Conservation (phyloP, 2,329 filamentous ascomycete species). For the Cytospora schulzeri region DNA sequence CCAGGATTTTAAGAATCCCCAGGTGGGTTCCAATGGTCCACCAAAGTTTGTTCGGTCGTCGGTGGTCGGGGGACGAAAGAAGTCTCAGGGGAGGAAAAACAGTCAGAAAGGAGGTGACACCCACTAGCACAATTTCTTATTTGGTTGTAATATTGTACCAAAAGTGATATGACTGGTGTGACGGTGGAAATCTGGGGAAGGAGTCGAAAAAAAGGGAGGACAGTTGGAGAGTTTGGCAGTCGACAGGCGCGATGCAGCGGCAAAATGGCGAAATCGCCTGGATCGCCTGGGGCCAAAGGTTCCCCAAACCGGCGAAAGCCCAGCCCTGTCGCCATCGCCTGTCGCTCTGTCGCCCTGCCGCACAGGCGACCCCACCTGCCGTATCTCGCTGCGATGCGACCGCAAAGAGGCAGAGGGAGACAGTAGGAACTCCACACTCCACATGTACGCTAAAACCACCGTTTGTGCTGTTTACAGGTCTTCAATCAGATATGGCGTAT, state of each 20-base stretch:
- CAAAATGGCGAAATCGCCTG: slow-evolving; percentile 27
- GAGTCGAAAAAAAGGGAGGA: slow-evolving; percentile 2
- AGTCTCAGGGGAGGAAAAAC: neutral
- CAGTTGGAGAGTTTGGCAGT: neutral
- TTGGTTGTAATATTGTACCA: neutral
- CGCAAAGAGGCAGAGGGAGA: neutral
- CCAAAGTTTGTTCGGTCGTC: slow-evolving; percentile 1
- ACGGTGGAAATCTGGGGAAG: slow-evolving; percentile 1
- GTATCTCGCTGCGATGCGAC: neutral
- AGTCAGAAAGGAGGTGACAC: slow-evolving; percentile 8
- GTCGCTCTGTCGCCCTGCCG: neutral
- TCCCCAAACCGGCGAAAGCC: neutral
- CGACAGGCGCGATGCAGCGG: slow-evolving; percentile 27
- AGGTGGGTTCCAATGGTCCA: neutral
- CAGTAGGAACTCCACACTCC: neutral
- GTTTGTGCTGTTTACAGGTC: neutral
- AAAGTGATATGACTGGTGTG: neutral
- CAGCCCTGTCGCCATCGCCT: neutral
- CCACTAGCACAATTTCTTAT: neutral
- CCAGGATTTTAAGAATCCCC: neutral
- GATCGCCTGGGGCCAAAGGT: too few species aligned
- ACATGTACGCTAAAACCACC: neutral
- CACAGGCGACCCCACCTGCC: neutral
- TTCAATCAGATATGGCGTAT: neutral
- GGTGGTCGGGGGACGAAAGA: slow-evolving; percentile 2